Evolutionary conservation across 805 yeast genomes (phyloP).

Genomic region (Wickerhamiella nectarea): DNA sequence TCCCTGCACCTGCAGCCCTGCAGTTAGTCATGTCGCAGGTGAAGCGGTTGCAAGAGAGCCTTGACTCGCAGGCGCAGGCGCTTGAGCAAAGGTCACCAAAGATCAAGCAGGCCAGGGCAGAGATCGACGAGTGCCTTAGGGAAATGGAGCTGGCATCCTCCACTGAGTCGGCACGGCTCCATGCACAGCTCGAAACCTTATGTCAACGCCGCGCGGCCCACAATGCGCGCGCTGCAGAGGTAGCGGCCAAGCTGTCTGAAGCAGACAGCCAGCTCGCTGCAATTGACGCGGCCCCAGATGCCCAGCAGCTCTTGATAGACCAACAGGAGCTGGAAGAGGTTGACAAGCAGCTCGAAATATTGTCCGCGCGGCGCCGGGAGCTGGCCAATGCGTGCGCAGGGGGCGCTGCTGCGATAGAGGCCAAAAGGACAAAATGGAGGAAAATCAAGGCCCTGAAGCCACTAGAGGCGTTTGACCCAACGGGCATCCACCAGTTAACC

Average conservation of each 20-base stretch:
- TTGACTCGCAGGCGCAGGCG: conserved; percentile 19
- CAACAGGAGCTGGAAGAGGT: conserved; percentile 2
- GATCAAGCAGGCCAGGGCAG: conserved; percentile 7
- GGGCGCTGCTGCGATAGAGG: neutral
- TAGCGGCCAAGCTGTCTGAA: neutral
- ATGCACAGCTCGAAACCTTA: neutral
- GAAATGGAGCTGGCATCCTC: neutral
- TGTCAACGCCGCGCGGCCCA: neutral
- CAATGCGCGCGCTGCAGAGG: neutral
- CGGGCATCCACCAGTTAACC: neutral
- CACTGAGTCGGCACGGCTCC: neutral
- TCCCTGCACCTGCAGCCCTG: too few species aligned
- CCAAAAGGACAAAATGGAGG: neutral
- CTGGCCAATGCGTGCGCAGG: neutral
- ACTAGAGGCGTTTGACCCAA: neutral
- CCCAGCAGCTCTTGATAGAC: neutral
- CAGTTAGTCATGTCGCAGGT: neutral
- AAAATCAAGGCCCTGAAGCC: neutral
- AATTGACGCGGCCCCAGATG: neutral
- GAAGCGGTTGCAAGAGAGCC: conserved; percentile 11
- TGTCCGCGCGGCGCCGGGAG: neutral
- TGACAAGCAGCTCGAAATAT: conserved; percentile 2
- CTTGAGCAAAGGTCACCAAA: conserved; percentile 15
- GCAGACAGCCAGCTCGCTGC: neutral
- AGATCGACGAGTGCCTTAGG: conserved; percentile 8